Base-by-base conservation (phyloP, 108 stramenopile genomes). In the Fistulifera solaris region DNA sequence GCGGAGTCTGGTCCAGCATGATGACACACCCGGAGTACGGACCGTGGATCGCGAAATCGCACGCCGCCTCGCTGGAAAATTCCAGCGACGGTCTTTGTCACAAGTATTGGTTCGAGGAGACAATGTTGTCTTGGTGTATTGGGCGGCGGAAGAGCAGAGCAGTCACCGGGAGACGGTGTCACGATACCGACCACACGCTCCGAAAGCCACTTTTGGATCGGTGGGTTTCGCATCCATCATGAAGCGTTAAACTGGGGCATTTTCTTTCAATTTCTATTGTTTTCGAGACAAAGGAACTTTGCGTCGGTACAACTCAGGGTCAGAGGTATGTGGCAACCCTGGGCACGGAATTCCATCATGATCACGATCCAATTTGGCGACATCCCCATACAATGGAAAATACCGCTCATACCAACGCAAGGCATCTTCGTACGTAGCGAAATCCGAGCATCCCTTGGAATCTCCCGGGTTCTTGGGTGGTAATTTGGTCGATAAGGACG, bases 31-130 rank as follows among this genome's bases (percentile, higher is more conserved):
- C 12, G 0, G 12, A 0, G 28, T 8, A 10, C 16, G 43, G n/a
- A 57, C 78, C 0, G 48, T 71, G 16, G 76, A 71, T 40, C 52
- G 42, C 15, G 73, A 81, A 51, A 21, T 73, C 39, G 42, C 53
- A 24, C 64, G 75, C 21, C 47, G 60, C 21, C 58, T 42, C 21
- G 27, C 19, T 17, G 16, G 14, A 14, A 12, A 6, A 39, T 7
- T 3, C 18, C 43, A 18, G 25, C 70, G 56, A 40, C 59, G 70
- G 18, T 65, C 71, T 48, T 75, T 91, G 61, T 70, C 74, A 54
- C 76, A 83, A 56, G 54, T 91, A 6, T 31, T 91, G 43, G 73
- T 91, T 8, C 59, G 89, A 28, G 89, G 89, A 24, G 89, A 91
- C 50, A 82, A 68, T 65, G 83, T 91, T 25, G 85, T 91, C 24